Base-by-base conservation (phyloP, 495 filamentous ascomycete species). In the Neurospora sp. region DNA sequence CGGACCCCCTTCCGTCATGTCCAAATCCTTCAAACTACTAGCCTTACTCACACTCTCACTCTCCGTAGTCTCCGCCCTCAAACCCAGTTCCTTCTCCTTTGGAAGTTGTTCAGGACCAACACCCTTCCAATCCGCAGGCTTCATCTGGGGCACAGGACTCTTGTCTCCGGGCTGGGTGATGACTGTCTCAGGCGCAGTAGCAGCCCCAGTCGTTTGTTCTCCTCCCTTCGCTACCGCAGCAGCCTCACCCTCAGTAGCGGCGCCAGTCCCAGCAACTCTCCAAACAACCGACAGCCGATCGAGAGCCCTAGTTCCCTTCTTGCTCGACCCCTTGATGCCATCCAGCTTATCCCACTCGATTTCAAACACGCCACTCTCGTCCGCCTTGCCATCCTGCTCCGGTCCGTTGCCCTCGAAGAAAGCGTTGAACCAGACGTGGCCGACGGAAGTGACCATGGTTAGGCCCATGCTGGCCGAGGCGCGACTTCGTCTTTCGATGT, bases 381-480 rank as follows among this genome's bases (percentile, higher is more conserved):
- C 84, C 0, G 86, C 79, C n/a, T 75, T 77, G 27, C 85, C 84
- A 44, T 79, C 80, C 14, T 20, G 87, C 75, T 94, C 89, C 18
- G 92, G 86, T 0, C 89, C 89, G 74, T 90, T 87, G 14, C 94
- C 94, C 82, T 98, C 96, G 75, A 98, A 98, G 82, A 90, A 98
- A 3, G 91, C 83, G 77, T 99, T 99, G 83, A 97, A 97, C 96
- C 96, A 99, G 39, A 97, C 92, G 73, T 98, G 94, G 1, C 94
- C 93, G 42, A 98, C 90, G 0, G 94, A 90, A 5, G 94, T 98
- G 10, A 97, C 94, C 90, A 98, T 92, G 5, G 93, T 92, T 75
- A 92, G 88, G 6, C 92, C 92, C 81, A 93, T 91, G 1, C 88
- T 88, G 18, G 89, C 89, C 77, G 92, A 93, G 71, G 91, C 93